A percentile compares a stretch with the other conserved stretches of the same genome.
Conservation (phyloP, 805 yeast species). For the Candida awuae region DNA sequence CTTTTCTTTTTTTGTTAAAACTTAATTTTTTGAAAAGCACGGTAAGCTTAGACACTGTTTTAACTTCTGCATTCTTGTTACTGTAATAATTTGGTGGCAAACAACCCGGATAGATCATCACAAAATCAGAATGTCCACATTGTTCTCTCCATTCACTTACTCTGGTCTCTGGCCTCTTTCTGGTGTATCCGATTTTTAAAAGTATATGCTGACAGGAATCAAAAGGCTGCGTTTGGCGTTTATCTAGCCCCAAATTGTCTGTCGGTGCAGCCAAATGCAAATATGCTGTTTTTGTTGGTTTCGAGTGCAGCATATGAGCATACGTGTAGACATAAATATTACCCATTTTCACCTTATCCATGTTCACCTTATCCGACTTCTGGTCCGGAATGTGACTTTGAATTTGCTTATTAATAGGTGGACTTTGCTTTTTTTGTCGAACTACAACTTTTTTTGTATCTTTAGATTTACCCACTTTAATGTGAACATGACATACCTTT, state of each 20-base stretch:
- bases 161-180: slow-evolving; percentile 35
- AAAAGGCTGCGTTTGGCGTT: slow-evolving; percentile 28
- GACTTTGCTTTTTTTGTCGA: background rate
- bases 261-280: slow-evolving; percentile 31
- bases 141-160: slow-evolving; percentile 45
- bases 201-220: slow-evolving; percentile 33
- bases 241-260: slow-evolving; percentile 9
- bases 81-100: slow-evolving; percentile 1
- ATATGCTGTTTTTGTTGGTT: slow-evolving; percentile 28
- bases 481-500: slow-evolving; percentile 8
- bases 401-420: slow-evolving; percentile 11
- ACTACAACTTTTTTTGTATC: too few species aligned
- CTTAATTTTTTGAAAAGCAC: background rate
- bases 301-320: slow-evolving; percentile 28
- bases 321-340: slow-evolving; percentile 45
- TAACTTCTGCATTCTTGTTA: background rate
- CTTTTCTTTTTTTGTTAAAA: background rate
- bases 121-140: slow-evolving; percentile 38
- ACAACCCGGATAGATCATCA: slow-evolving; percentile 31
- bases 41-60: background rate
- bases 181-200: slow-evolving; percentile 48
- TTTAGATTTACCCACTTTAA: slow-evolving; percentile 1
- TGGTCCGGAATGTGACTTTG: too few species aligned
- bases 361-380: background rate
- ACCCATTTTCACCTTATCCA: slow-evolving; percentile 23